A percentile compares a stretch with the other conserved stretches of the same genome.
Conservation (phyloP, 306 rosid species). For the Sicyos baderoa region DNA sequence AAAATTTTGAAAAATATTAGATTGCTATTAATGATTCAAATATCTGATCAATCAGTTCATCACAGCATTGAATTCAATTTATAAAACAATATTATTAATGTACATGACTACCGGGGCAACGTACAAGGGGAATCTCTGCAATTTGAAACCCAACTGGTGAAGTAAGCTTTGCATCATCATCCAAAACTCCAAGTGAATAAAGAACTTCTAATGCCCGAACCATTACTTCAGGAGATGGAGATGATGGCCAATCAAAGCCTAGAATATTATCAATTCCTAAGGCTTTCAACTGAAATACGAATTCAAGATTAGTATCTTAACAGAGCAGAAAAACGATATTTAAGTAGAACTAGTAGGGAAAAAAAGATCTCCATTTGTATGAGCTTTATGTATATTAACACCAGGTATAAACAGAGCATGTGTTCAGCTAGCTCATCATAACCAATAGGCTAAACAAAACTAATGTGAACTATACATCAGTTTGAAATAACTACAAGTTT, state of each 20-base stretch:
- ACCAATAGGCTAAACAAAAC: neutral
- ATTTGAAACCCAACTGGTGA: slow-evolving; percentile 92
- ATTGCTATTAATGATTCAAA: neutral
- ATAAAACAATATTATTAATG: neutral
- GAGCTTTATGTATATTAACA: neutral
- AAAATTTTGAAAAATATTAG: too few species aligned
- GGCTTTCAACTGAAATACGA: slow-evolving; percentile 60
- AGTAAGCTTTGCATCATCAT: slow-evolving; percentile 90
- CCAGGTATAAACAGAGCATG: neutral
- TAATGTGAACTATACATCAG: neutral
- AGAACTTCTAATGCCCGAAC: slow-evolving; percentile 86
- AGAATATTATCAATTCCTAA: slow-evolving; percentile 87
- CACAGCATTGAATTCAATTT: neutral
- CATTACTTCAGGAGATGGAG: slow-evolving; percentile 97
- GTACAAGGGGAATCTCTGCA: slow-evolving; percentile 91
- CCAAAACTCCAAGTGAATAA: slow-evolving; percentile 78
- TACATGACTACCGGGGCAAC: slow-evolving; percentile 20
- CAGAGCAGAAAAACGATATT: neutral
- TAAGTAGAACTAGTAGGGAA: neutral
- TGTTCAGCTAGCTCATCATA: neutral
- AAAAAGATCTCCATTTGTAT: neutral
- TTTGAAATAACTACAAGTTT: neutral
- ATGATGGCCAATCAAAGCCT: slow-evolving; percentile 96
- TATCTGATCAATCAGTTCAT: neutral
- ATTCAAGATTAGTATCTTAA: slow-evolving; percentile 18